Base-by-base conservation (phyloP, 805 yeast genomes). In the Limtongozyma cylindracea region DNA sequence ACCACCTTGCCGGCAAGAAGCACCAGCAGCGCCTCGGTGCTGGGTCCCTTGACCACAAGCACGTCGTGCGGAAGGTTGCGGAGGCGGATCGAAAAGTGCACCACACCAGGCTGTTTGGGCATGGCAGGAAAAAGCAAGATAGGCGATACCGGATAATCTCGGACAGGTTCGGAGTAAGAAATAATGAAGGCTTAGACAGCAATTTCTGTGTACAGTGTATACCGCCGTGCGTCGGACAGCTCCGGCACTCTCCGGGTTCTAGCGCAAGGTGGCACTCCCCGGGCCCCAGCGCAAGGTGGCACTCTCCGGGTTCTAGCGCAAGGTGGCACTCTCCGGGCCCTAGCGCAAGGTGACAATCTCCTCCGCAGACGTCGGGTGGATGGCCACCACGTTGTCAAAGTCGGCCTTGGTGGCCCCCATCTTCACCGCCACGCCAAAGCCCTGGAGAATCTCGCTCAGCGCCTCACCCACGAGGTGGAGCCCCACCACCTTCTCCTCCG, bases 361-460 rank as follows among this genome's bases (percentile, higher is more conserved):
- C 53, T 88, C 99, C 19, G 98, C 98, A 31, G 91, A 66, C 2
- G 98, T 88, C 30, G 99, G 99, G 44, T 88, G 99, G 41, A 88
- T 88, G 17, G 99, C 99, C 20, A 88, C 96, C 53, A 91, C 76
- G 43, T 53, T 67, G 49, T 88, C 99, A 32, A 88, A 88, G 45
- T 88, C 95, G 20, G 63, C 64, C 56, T 88, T 88, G 17, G 99
- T 88, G 19, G 98, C 98, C 16, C 99, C 99, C 98, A 88, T 88
- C 53, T 82, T 82, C 31, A 88, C 53, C 22, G 98, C 98, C 24
- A 82, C 98, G 27, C 96, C 98, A 38, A 88, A 88, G 18, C 98
- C 99, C 56, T 88, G 99, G 35, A 88, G 58, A 27, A 88, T 82
- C 48, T 88, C 99, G 16, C 92, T 66, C 23, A 88, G 65, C 6